These are phyloP conservation scores for Ramularia collo-cygni DNA, from an alignment of 2,329 filamentous ascomycete genomes.

Conservation along the genomic window DNA sequence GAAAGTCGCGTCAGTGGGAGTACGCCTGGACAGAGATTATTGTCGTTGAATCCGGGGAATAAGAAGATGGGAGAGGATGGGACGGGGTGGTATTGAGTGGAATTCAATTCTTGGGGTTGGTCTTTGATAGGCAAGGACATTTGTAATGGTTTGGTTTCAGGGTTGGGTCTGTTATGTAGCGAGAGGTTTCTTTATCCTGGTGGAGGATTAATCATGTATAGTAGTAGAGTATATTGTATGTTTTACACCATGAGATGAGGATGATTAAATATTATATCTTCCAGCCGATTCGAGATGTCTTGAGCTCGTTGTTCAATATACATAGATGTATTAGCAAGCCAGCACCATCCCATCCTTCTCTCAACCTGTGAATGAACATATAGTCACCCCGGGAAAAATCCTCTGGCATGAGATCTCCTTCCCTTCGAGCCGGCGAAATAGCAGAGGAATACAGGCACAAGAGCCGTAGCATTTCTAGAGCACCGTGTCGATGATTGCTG, in stretches of 20 bases:
- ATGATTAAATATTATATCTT: no score
- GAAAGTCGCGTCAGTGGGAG: constrained; percentile 49
- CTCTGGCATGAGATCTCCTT: no score
- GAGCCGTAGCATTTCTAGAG: constrained; percentile 47
- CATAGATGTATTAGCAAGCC: constrained; percentile 48
- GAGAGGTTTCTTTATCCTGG: no score
- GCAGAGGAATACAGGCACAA: constrained; percentile 52
- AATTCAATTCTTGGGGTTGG: no score
- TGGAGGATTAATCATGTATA: no score
- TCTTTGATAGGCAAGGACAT: no score
- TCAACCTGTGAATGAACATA: constrained; percentile 55
- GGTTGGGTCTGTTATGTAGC: no score
- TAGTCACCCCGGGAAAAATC: no score
- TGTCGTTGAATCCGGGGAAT: constrained; percentile 53
- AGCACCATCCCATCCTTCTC: constrained; percentile 28
- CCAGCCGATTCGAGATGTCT: constrained; percentile 51
- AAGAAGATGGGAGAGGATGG: constrained; percentile 49
- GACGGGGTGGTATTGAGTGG: constrained; percentile 45
- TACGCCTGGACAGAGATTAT: constrained; percentile 51
- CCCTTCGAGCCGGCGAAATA: constrained; percentile 55
- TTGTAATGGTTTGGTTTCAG: no score
- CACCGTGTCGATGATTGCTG: constrained; percentile 17
- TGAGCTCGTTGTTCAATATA: constrained; percentile 45
- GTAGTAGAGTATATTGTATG: no score
- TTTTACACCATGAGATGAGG: no score